These are phyloP conservation scores for Dipodascus geniculatus DNA, from an alignment of 805 yeast genomes.

Conservation along the genomic window DNA sequence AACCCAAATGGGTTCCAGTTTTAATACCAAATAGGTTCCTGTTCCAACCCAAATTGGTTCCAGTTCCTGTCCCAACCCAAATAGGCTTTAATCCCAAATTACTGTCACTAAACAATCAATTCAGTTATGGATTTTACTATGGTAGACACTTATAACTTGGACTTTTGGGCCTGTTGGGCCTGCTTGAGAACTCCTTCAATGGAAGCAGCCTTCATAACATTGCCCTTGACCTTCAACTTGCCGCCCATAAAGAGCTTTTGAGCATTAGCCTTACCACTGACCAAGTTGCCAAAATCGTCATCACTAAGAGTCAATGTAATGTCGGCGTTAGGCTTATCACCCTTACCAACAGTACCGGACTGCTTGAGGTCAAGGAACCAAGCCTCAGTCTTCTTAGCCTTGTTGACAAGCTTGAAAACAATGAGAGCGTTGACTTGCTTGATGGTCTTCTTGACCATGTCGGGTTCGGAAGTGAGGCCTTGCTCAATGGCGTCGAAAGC, in stretches of 20 bases:
- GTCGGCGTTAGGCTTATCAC: constrained; percentile 36
- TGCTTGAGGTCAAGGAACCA: constrained; percentile 63
- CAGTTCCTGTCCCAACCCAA: neutral
- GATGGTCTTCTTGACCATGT: constrained; percentile 23
- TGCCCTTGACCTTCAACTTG: constrained; percentile 76
- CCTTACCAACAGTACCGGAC: constrained; percentile 39
- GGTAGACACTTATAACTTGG: neutral
- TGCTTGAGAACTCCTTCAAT: constrained; percentile 57
- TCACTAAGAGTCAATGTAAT: constrained; percentile 56
- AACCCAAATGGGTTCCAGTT: too few relatives aligned
- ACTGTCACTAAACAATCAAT: neutral
- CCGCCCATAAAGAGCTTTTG: constrained; percentile 79
- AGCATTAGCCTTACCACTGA: constrained; percentile 70
- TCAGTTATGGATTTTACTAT: neutral
- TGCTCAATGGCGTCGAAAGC: constrained; percentile 28
- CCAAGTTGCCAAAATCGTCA: constrained; percentile 57
- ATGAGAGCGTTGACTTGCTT: constrained; percentile 48
- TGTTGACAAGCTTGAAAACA: constrained; percentile 55
- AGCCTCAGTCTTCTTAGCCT: constrained; percentile 42
- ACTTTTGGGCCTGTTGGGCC: constrained; percentile 26
- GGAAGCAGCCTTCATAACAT: constrained; percentile 80
- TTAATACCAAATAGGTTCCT: neutral
- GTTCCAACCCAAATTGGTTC: neutral
- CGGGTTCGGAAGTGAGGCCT: constrained; percentile 22
- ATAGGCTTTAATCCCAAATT: neutral